phyloP scores from a whole-genome alignment of 2,329 filamentous ascomycete species.

The Ophiostoma sp. region DNA sequence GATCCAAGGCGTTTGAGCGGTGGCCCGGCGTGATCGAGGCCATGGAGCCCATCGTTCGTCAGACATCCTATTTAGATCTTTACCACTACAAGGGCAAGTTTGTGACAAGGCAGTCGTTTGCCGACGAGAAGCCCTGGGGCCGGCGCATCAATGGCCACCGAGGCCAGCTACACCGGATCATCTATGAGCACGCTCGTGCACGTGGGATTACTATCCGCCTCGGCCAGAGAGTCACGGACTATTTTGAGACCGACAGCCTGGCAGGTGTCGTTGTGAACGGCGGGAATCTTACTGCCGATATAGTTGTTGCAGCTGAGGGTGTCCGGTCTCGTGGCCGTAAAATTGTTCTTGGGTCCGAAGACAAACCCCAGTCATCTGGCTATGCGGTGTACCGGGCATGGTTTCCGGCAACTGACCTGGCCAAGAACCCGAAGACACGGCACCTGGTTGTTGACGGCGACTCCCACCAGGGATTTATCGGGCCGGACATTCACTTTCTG shows the following conservation, averaged over 20 bases:
- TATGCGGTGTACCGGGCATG: slow-evolving; percentile 41
- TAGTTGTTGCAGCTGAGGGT: neutral
- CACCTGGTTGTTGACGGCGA: neutral
- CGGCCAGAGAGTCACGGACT: slow-evolving; percentile 42
- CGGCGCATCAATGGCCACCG: slow-evolving; percentile 51
- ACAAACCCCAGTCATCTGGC: slow-evolving; percentile 40
- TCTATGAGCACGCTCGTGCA: slow-evolving; percentile 47
- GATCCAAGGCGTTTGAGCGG: slow-evolving; percentile 51
- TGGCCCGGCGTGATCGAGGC: slow-evolving; percentile 49
- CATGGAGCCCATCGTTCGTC: slow-evolving; percentile 47
- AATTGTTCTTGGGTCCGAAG: slow-evolving; percentile 42
- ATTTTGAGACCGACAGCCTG: slow-evolving; percentile 40
- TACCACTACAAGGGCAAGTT: neutral
- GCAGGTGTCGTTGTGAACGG: neutral
- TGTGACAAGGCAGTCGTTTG: neutral
- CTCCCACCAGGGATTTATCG: neutral
- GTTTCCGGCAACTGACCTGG: neutral
- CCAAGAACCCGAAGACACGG: neutral
- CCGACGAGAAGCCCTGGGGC: slow-evolving; percentile 33
- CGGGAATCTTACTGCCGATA: neutral
- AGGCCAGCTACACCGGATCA: slow-evolving; percentile 48
- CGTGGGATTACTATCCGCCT: slow-evolving; percentile 47
- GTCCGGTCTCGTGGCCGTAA: slow-evolving; percentile 44
- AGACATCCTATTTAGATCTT: slow-evolving; percentile 31
- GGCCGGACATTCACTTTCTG: neutral